Evolutionary conservation across 169 alveolate genomes (phyloP), one percentile per base, ranked within the genome.

Genomic region (Plasmodium sp.): DNA sequence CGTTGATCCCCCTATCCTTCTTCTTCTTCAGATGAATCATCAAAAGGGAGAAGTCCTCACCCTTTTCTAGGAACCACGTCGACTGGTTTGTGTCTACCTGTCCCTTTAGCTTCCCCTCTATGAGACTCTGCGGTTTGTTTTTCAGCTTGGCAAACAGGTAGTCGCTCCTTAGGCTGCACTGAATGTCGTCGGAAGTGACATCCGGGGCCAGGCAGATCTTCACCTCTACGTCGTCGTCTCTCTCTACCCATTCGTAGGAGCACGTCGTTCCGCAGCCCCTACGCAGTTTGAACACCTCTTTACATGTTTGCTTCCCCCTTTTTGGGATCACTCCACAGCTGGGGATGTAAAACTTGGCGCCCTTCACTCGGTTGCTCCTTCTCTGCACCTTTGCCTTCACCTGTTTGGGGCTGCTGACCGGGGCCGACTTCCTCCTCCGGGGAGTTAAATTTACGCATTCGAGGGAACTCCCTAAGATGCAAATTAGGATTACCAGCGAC

Each of bases 71-170:
- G 72, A 91, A 91, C 95, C 95, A 91, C 39, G 95, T 91, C 1
- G 95, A 91, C 1, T 71, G 56, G 83, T 81, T 73, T 18, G 54
- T 18, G 41, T 91, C 95, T 1, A 91, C 95, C 51, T 0, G 18
- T 2, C 95, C 95, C 72, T 91, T 91, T 43, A 91, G 33, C 77
- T 81, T 91, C 18, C 95, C 95, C 72, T 91, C 92, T 72, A 91
- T 71, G n/a, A 82, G 58, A 34, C 95, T 71, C 75, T 91, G n/a
- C 1, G 95, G 91, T 71, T 82, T 81, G 56, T 58, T 43, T 91
- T 82, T 91, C 67, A 91, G 41, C 41, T 91, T 91, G n/a, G 82
- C 91, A 81, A 67, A 81, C 10, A 91, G 48, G 56, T 91, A 81
- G 72, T 91, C 84, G 81, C 73, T 45, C 48, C 9, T 91, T 45